Conservation (phyloP, 2,329 filamentous ascomycete species). For the Exutisphaerella laricina region DNA sequence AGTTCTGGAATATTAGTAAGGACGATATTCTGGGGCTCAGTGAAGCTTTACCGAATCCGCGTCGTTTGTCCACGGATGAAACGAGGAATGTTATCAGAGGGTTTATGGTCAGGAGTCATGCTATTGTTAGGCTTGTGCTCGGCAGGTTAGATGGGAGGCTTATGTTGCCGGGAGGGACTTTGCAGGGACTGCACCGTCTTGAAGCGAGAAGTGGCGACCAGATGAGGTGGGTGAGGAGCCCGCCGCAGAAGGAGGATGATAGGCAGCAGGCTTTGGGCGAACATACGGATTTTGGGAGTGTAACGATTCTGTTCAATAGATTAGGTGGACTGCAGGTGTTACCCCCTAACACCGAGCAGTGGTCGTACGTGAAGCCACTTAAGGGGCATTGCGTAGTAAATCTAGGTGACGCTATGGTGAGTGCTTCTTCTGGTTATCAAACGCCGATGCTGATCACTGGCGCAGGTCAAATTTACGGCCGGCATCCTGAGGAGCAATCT, state of each 20-base stretch:
- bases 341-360: constrained; percentile 33
- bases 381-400: constrained; percentile 46
- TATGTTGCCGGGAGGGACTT: constrained; percentile 37
- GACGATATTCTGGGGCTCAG: constrained; percentile 43
- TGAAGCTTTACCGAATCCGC: constrained; percentile 38
- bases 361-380: constrained; percentile 51
- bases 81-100: constrained; percentile 34
- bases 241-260: background rate
- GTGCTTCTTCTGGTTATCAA: no score
- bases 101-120: constrained; percentile 44
- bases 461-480: constrained; percentile 38
- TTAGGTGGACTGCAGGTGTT: constrained; percentile 52
- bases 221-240: constrained; percentile 40
- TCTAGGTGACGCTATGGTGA: constrained; percentile 41
- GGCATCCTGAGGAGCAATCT: constrained; percentile 31
- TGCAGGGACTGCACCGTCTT: constrained; percentile 45
- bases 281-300: constrained; percentile 53
- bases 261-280: constrained; percentile 36
- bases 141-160: constrained; percentile 43
- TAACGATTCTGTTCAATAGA: constrained; percentile 54
- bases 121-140: constrained; percentile 43
- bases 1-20: constrained; percentile 54
- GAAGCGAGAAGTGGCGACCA: constrained; percentile 45
- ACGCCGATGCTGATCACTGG: background rate
- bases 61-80: constrained; percentile 33